Evolutionary conservation across 2,329 filamentous ascomycete genomes (phyloP).

Genomic region (Fusarium cyanostomum): DNA sequence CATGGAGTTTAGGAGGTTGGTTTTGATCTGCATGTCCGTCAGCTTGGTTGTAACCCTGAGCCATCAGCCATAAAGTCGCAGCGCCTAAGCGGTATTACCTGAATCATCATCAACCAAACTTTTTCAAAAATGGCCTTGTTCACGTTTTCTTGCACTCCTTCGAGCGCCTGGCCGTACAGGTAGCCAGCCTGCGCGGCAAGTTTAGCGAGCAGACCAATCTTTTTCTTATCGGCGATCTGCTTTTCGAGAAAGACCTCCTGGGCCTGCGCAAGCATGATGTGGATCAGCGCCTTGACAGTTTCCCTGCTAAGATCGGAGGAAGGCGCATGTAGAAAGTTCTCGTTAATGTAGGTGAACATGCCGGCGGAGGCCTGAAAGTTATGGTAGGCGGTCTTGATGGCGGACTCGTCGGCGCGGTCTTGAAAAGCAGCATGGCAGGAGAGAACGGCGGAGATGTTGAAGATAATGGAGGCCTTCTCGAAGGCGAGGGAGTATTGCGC

Average conservation of each 20-base stretch:
- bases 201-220: slow-evolving; percentile 90
- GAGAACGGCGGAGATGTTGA: slow-evolving; percentile 97
- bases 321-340: slow-evolving; percentile 97
- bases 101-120: slow-evolving; percentile 85
- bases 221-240: slow-evolving; percentile 92
- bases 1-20: slow-evolving; percentile 81
- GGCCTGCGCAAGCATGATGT: slow-evolving; percentile 91
- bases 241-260: slow-evolving; percentile 99
- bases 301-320: slow-evolving; percentile 96
- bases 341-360: slow-evolving; percentile 99
- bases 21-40: slow-evolving; percentile 69
- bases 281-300: slow-evolving; percentile 93
- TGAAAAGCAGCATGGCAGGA: slow-evolving; percentile 96
- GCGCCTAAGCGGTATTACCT: slow-evolving; percentile 60
- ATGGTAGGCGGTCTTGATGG: slow-evolving; percentile 96
- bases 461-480: slow-evolving; percentile 98
- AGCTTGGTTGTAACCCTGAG: slow-evolving; percentile 10
- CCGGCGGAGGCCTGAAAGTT: slow-evolving; percentile 97
- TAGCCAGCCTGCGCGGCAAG: slow-evolving; percentile 90
- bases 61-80: not conserved
- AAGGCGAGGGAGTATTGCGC: slow-evolving; percentile 96
- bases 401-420: slow-evolving; percentile 89
- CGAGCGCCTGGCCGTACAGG: slow-evolving; percentile 85
- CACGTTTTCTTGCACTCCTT: slow-evolving; percentile 93
- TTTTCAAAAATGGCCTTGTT: slow-evolving; percentile 93